Evolutionary conservation across 352 stramenopile species (phyloP).

Genomic region (Globisporangium perplexum): DNA sequence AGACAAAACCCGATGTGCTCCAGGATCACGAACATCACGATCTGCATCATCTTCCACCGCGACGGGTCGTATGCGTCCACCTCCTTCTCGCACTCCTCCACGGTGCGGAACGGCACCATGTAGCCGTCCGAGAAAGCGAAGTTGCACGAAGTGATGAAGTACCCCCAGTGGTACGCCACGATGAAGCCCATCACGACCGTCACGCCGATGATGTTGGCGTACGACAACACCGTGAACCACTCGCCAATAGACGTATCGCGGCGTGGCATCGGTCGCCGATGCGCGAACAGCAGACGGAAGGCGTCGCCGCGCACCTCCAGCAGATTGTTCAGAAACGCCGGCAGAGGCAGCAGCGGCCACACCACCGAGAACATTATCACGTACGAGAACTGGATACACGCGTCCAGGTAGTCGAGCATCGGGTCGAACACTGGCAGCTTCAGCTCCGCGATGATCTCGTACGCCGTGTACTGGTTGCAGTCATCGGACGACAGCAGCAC

Average conservation of each 20-base stretch:
- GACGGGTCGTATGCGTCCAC: constrained; percentile 18
- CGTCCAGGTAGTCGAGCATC: constrained; percentile 84
- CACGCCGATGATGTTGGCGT: constrained; percentile 83
- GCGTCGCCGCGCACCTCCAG: constrained; percentile 81
- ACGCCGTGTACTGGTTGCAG: constrained; percentile 82
- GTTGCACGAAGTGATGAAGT: constrained; percentile 73
- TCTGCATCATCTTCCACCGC: constrained; percentile 72
- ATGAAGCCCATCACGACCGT: constrained; percentile 79
- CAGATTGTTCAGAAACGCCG: constrained; percentile 86
- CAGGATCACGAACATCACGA: constrained; percentile 75
- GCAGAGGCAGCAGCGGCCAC: constrained; percentile 82
- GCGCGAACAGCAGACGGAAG: constrained; percentile 75
- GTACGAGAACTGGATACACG: constrained; percentile 88
- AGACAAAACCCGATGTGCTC: constrained; percentile 82
- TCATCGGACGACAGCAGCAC: constrained; percentile 74
- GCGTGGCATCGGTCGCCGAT: constrained; percentile 75
- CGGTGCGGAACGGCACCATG: constrained; percentile 70
- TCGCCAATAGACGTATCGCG: constrained; percentile 80
- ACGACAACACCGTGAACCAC: constrained; percentile 78
- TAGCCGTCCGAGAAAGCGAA: constrained; percentile 61
- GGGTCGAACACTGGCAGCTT: constrained; percentile 82
- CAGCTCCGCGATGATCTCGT: constrained; percentile 79
- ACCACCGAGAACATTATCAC: constrained; percentile 90
- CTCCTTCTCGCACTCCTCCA: constrained; percentile 26
- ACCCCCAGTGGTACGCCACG: constrained; percentile 80